phyloP scores from a whole-genome alignment of 2,329 filamentous ascomycete species.

The Cercospora beticola region DNA sequence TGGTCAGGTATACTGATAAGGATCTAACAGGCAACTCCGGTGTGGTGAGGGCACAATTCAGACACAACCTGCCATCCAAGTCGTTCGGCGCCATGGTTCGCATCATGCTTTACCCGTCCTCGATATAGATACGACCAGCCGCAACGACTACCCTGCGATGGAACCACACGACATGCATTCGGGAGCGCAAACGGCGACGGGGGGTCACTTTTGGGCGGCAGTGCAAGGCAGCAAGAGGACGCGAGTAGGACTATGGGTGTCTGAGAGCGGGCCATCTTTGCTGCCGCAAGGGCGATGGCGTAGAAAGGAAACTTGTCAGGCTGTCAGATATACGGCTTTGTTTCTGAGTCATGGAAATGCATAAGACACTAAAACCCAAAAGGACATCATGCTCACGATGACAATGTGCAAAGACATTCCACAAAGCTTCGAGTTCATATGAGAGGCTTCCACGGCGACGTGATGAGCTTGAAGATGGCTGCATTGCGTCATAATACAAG shows the following conservation, averaged over 20 bases:
- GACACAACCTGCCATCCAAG: conserved; percentile 91
- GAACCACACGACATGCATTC: conserved; percentile 13
- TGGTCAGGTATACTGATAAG: conserved; percentile 25
- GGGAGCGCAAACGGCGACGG: conserved; percentile 10
- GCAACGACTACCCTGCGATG: conserved; percentile 15
- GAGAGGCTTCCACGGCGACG: background rate
- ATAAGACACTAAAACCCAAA: conserved; percentile 15
- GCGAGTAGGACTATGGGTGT: conserved; percentile 7
- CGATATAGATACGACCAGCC: conserved; percentile 37
- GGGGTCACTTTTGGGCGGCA: conserved; percentile 7
- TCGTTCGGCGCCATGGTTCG: conserved; percentile 71
- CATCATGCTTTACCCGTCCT: conserved; percentile 44
- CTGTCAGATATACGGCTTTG: conserved; percentile 9
- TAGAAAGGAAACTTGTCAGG: conserved; percentile 12
- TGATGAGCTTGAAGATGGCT: background rate
- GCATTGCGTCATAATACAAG: background rate
- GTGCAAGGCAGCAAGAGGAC: conserved; percentile 10
- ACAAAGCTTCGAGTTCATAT: background rate
- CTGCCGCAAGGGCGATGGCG: conserved; percentile 12
- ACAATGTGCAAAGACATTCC: background rate
- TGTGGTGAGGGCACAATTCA: conserved; percentile 96
- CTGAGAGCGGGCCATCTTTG: conserved; percentile 9
- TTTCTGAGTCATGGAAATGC: conserved; percentile 18
- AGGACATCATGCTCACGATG: conserved; percentile 8
- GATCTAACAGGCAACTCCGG: conserved; percentile 78